Percentiles rank a stretch among this genome's conserved stretches.
Conservation (phyloP, 2,329 filamentous ascomycete genomes). For the Fusarium caatingaense region DNA sequence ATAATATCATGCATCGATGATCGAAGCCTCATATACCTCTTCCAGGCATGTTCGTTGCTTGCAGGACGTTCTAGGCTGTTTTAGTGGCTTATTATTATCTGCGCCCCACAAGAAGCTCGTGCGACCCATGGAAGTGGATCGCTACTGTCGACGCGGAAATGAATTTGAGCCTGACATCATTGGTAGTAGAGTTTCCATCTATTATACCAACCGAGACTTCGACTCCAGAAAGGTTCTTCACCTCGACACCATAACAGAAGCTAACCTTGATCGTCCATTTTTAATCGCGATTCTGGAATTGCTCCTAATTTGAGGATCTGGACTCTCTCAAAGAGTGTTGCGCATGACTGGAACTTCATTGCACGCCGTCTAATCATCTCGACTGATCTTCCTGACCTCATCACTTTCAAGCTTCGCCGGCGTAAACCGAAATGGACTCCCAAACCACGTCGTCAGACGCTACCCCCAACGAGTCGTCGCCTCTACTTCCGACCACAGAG, state of each 20-base stretch:
- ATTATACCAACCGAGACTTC: conserved; percentile 15
- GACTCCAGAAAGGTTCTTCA: conserved; percentile 37
- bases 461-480: conserved; percentile 50
- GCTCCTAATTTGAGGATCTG: background rate
- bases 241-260: conserved; percentile 18
- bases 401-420: conserved; percentile 22
- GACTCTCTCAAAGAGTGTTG: conserved; percentile 8
- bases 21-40: background rate
- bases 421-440: conserved; percentile 43
- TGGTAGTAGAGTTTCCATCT: conserved; percentile 29
- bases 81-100: background rate
- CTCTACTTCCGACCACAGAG: conserved; percentile 50
- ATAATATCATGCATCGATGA: background rate
- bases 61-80: background rate
- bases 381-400: conserved; percentile 8
- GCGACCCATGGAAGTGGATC: conserved; percentile 5
- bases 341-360: conserved; percentile 11
- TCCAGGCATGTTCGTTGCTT: conserved; percentile 15
- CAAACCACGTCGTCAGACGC: conserved; percentile 37
- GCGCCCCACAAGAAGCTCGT: conserved; percentile 11
- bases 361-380: conserved; percentile 12
- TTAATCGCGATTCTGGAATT: background rate
- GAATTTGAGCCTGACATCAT: conserved; percentile 43
- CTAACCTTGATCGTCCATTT: conserved; percentile 25
- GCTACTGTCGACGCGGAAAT: conserved; percentile 28